phyloP scores from a whole-genome alignment of 805 yeast genomes.

The Metschnikowia henanensis region DNA sequence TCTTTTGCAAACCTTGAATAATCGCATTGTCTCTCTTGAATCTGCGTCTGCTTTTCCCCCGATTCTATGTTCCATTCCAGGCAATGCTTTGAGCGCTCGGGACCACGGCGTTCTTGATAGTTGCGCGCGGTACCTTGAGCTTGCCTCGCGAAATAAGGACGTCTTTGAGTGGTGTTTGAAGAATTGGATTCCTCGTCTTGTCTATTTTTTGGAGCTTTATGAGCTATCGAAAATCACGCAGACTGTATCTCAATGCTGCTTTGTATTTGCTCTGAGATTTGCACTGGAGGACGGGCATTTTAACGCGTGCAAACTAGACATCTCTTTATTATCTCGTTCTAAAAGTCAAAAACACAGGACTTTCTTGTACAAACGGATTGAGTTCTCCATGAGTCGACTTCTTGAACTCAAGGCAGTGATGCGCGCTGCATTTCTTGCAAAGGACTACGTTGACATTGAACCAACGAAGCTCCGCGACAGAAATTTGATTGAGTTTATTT shows the following conservation, averaged over 20 bases:
- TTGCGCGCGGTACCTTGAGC: not conserved
- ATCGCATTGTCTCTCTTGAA: not conserved
- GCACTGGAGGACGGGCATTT: constrained; percentile 3
- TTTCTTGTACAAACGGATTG: constrained; percentile 1
- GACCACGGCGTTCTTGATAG: not conserved
- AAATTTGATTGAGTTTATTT: not conserved
- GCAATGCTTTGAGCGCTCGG: not conserved
- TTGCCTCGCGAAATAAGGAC: not conserved
- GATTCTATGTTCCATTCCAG: not conserved
- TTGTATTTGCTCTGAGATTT: constrained; percentile 8
- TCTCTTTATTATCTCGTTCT: not conserved
- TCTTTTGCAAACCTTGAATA: not conserved
- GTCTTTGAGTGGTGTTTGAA: constrained; percentile 1
- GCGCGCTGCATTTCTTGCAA: not conserved
- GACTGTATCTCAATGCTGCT: constrained; percentile 11
- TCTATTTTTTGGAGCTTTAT: not conserved
- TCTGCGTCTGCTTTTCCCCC: not conserved
- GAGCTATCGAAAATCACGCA: not conserved
- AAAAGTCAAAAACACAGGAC: not conserved
- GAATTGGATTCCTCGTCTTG: constrained; percentile 2
- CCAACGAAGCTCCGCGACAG: not conserved
- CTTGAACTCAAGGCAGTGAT: not conserved
- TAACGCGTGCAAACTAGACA: constrained; percentile 4
- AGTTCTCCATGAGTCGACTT: constrained; percentile 3
- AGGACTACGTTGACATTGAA: not conserved